A percentile compares a stretch with the other conserved stretches of the same genome.
Evolutionary conservation across 164 flowering plant species (phyloP).

Genomic region (Tetrastigma voinierianum): DNA sequence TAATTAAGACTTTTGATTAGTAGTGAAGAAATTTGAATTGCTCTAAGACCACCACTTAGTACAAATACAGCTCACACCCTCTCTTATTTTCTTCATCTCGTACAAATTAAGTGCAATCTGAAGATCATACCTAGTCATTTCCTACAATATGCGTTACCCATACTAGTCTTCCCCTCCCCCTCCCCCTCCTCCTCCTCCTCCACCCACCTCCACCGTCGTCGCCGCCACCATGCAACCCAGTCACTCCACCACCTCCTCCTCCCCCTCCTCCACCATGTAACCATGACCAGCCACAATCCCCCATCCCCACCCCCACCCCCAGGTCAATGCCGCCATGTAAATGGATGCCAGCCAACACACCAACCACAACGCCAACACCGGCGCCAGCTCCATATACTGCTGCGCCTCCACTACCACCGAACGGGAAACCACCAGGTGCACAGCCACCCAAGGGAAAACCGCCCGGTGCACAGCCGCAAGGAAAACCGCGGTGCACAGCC

Average conservation of each 20-base stretch:
- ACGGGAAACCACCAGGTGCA: background rate
- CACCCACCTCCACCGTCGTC: conserved; percentile 9
- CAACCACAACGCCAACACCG: conserved; percentile 1
- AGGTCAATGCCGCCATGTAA: background rate
- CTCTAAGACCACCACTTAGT: too few relatives aligned
- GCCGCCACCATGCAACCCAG: background rate
- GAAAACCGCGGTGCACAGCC: conserved; percentile 5
- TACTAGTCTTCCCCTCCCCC: conserved; percentile 43
- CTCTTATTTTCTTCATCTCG: too few relatives aligned
- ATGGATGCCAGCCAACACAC: background rate
- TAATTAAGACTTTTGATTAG: too few relatives aligned
- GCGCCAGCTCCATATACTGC: background rate
- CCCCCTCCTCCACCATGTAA: conserved; percentile 17
- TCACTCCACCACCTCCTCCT: conserved; percentile 5
- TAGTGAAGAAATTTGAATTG: too few relatives aligned
- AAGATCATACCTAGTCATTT: background rate
- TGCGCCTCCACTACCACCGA: background rate
- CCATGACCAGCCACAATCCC: too few relatives aligned
- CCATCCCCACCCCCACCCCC: too few relatives aligned
- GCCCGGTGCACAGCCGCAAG: background rate
- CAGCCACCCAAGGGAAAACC: conserved; percentile 1
- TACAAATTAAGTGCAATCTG: too few relatives aligned
- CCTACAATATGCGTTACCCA: conserved; percentile 9
- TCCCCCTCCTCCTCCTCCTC: conserved; percentile 14
- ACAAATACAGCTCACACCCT: too few relatives aligned